Evolutionary conservation across 1,284 basidiomycete genomes (phyloP), one percentile per base, ranked within the genome.

Genomic region (Singerocomus inundabilis): DNA sequence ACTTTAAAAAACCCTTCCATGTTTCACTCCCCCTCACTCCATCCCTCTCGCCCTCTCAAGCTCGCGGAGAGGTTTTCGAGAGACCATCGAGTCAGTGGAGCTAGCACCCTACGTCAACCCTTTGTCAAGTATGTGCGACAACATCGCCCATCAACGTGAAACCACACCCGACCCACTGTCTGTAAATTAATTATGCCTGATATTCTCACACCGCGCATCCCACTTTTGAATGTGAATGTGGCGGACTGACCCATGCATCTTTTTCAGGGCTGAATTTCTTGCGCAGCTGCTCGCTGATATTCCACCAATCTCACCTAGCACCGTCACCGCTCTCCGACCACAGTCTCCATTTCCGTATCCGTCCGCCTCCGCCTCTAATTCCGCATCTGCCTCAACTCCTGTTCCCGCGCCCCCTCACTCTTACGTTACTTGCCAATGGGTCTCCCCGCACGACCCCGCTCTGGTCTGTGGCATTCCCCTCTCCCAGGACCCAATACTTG

Each of bases 231-330:
- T 13, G 34, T 42, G 29, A n/a, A 21, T 3, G 9, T 2, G 35
- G 6, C 28, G n/a, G 15, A 13, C 37, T 58, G 12, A 60, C 6
- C 2, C 5, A 18, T 9, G 1, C 40, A n/a, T 34, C 13, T 33
- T 21, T 30, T 7, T 35, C 50, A 60, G 58, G 9, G 25, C 50
- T 24, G 49, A 59, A 15, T 48, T 61, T 15, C 35, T 60, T 6
- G 52, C 61, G 1, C 58, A 44, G 13, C 36, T 60, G 7, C 34
- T 53, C 6, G n/a, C n/a, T 1, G 48, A 63, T 37, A 40, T 43
- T n/a, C 41, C 51, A 1, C 49, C 43, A 3, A 26, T 40, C 21
- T 6, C 46, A 6, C 34, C 54, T 13, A 10, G 5, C 2, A 18
- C 32, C 9, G 15, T 28, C 9, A 2, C 15, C 7, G 6, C 9